Percentiles rank a stretch among this genome's conserved stretches.
phyloP scores from a whole-genome alignment of 192 early-diverging fungal genomes.

The Coemansia sp. region DNA sequence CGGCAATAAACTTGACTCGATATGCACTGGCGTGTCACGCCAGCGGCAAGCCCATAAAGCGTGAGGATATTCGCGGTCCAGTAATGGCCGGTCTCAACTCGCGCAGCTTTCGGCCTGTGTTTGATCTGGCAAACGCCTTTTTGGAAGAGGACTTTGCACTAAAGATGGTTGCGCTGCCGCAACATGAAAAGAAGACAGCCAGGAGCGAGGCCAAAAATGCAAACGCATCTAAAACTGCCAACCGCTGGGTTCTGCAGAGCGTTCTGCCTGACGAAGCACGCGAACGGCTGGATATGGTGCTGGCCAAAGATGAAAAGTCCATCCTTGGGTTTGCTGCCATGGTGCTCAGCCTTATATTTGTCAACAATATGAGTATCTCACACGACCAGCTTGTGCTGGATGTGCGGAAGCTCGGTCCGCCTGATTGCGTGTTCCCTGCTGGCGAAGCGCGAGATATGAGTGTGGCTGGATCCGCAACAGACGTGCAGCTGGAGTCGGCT shows the following conservation, averaged over 20 bases:
- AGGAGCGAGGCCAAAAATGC: neutral
- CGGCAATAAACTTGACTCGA: constrained; percentile 35
- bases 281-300: constrained; percentile 22
- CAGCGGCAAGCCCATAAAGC: constrained; percentile 28
- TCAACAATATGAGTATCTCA: constrained; percentile 49
- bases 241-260: constrained; percentile 50
- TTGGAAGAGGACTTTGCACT: constrained; percentile 40
- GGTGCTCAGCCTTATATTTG: constrained; percentile 51
- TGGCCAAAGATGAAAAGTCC: constrained; percentile 15
- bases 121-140: constrained; percentile 29
- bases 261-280: constrained; percentile 30
- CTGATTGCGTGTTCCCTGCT: constrained; percentile 15
- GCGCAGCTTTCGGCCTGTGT: constrained; percentile 15
- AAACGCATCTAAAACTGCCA: constrained; percentile 5
- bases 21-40: constrained; percentile 47
- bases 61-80: constrained; percentile 29
- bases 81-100: constrained; percentile 5
- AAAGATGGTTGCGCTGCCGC: constrained; percentile 27
- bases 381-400: constrained; percentile 46
- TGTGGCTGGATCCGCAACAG: neutral
- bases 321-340: constrained; percentile 38
- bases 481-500: constrained; percentile 40
- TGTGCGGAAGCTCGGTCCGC: constrained; percentile 48
- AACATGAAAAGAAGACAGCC: constrained; percentile 29
- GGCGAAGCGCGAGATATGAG: neutral